Base-by-base conservation (phyloP, 2,329 filamentous ascomycete species). In the Mycosphaerella arachidis region DNA sequence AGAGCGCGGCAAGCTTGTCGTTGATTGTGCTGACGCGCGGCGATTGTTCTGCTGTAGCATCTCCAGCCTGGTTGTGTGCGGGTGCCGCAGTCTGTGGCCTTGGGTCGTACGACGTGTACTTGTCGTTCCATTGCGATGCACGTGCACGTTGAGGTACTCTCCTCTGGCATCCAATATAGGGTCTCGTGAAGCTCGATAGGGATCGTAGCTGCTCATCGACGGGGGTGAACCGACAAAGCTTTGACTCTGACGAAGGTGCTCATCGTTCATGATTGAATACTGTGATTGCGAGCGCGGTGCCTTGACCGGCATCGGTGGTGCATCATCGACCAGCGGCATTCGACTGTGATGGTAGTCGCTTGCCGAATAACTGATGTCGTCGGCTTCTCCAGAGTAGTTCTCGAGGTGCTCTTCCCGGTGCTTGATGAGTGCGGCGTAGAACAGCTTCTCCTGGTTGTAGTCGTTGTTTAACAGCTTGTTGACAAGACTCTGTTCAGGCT, bases 271-370 rank as follows among this genome's bases (percentile, higher is more conserved):
- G 56, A 84, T 81, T 1, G 83, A 84, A 65, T 81, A 84, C 48
- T 81, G 79, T 4, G 83, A 85, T 52, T 81, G 77, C 6, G 79
- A 78, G 50, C 79, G 79, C 54, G 74, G 72, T 59, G 78, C 76
- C 43, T 62, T 64, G 5, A 68, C 67, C 1, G 67, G 56, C 48
- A 78, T 61, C 10, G 75, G 68, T 30, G 74, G 71, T 40, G 73
- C 57, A 53, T 75, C 72, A 6, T 62, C 57, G 13, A 69, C 60
- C 7, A 67, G 68, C n/a, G 71, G 69, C 64, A 72, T 77, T 13
- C 67, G 67, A 56, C 90, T 83, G 69, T 95, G 91, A 69, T 97
- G 93, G 68, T 95, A 94, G 70, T 97, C 93, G 74, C 92, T 96
- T 58, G 88, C 84, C 0, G 93, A 96, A 71, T 94, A 89, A n/a